Base-by-base conservation (phyloP, 345 rosid genomes). In the Melaleuca quinquenervia region DNA sequence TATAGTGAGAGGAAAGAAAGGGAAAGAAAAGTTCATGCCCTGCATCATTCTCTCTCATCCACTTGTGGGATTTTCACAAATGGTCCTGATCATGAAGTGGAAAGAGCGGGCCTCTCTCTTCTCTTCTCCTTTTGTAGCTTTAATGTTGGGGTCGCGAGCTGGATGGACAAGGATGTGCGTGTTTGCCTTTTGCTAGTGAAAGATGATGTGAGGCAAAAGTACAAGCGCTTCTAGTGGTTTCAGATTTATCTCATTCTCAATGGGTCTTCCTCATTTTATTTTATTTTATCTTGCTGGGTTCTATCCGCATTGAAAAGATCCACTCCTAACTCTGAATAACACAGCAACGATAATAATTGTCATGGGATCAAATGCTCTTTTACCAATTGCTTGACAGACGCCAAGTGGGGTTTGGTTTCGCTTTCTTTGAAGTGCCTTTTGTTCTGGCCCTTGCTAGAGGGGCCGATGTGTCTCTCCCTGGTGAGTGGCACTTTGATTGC, bases 181-280 rank as follows among this genome's bases (percentile, higher is more conserved):
- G 82, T 41, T 85, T 84, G 51, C 52, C 8, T 60, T 24, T 80
- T 12, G 84, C 56, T n/a, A 85, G 87, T 85, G 87, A 78, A 85
- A 85, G 87, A 54, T 85, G 87, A 85, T 54, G 75, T n/a, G 87
- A 85, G 75, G 87, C 62, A n/a, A 78, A 76, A 76, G 70, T 53
- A 76, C 87, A 50, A 76, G 84, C 55, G 83, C 60, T 85, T 48
- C 52, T 41, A 78, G 55, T 54, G 32, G 70, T 29, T 75, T 56
- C 84, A 70, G 16, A 26, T 62, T 32, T 44, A 14, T 84, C 36
- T 8, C 44, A 56, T n/a, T 29, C 54, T 75, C 82, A 11, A 21
- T 52, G 52, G 15, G 83, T 52, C 83, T 64, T 64, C 74, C 74
- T 85, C 32, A 11, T 6, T 11, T 52, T 82, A n/a, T n/a, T n/a